Conservation (phyloP, 495 filamentous ascomycete genomes). For the Neurospora sp. region DNA sequence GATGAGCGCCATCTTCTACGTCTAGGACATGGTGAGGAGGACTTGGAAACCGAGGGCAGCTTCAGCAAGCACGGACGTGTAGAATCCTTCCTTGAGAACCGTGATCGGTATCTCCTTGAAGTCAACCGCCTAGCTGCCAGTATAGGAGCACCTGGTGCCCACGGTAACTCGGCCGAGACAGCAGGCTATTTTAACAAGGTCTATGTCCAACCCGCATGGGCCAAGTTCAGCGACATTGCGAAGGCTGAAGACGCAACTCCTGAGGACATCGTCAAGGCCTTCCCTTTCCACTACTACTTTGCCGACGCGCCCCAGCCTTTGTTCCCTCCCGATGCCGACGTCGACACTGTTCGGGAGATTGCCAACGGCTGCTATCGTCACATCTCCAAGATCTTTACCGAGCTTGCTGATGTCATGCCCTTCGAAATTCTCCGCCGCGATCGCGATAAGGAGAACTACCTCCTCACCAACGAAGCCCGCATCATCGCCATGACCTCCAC, state of each 20-base stretch:
- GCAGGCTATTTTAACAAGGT: slow-evolving; percentile 93
- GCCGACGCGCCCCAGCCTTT: slow-evolving; percentile 77
- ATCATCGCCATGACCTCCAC: slow-evolving; percentile 98
- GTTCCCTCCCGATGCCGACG: slow-evolving; percentile 53
- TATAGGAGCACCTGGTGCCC: slow-evolving; percentile 77
- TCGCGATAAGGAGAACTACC: slow-evolving; percentile 88
- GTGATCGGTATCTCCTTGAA: slow-evolving; percentile 65
- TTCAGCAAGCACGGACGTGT: slow-evolving; percentile 95
- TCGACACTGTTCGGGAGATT: slow-evolving; percentile 63
- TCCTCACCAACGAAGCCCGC: slow-evolving; percentile 87
- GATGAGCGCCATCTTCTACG: slow-evolving; percentile 90
- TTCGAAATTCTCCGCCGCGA: slow-evolving; percentile 87
- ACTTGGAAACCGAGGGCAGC: slow-evolving; percentile 72
- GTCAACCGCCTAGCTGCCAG: slow-evolving; percentile 77
- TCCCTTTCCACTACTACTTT: slow-evolving; percentile 89
- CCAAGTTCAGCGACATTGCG: slow-evolving; percentile 60
- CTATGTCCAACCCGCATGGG: slow-evolving; percentile 82
- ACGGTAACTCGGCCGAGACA: slow-evolving; percentile 92
- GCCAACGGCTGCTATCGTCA: slow-evolving; percentile 82
- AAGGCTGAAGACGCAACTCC: slow-evolving; percentile 41
- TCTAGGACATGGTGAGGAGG: slow-evolving; percentile 90
- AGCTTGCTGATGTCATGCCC: slow-evolving; percentile 85
- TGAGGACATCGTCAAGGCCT: slow-evolving; percentile 55
- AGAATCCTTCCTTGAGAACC: slow-evolving; percentile 89
- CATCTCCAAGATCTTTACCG: slow-evolving; percentile 82